Conservation (phyloP, 345 rosid genomes). For the Dimocarpus longan region DNA sequence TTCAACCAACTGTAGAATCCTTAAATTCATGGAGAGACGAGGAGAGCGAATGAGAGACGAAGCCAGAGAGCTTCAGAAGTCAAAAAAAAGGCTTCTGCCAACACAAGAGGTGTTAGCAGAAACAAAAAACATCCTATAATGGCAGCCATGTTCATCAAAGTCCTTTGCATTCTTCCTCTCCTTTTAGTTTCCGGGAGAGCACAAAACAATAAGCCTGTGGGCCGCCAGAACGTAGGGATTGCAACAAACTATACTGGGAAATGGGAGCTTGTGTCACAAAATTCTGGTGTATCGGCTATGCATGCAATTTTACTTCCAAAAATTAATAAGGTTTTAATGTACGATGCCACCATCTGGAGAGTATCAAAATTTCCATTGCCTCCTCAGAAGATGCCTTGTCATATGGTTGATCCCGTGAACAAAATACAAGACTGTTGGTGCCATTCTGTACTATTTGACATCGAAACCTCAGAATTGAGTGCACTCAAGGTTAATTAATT, state of each 20-base stretch:
- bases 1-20: no score
- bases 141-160: no score
- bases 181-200: no score
- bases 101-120: no score
- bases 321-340: slow-evolving; percentile 60
- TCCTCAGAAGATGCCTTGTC: slow-evolving; percentile 39
- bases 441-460: slow-evolving; percentile 64
- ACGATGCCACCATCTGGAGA: slow-evolving; percentile 76
- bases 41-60: no score
- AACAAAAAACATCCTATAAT: no score
- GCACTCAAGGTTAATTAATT: slow-evolving; percentile 52
- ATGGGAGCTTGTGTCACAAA: slow-evolving; percentile 58
- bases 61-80: no score
- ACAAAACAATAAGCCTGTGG: slow-evolving; percentile 9
- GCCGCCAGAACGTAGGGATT: no score
- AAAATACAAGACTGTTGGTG: slow-evolving; percentile 58
- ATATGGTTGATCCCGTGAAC: slow-evolving; percentile 28
- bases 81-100: no score
- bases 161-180: no score
- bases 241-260: slow-evolving; percentile 36
- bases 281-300: slow-evolving; percentile 89
- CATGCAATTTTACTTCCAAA: slow-evolving; percentile 70
- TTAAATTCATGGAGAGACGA: no score
- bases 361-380: slow-evolving; percentile 46
- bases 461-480: slow-evolving; percentile 38